Evolutionary conservation across 192 early-diverging fungal species (phyloP).

Genomic region (Dispira simplex): DNA sequence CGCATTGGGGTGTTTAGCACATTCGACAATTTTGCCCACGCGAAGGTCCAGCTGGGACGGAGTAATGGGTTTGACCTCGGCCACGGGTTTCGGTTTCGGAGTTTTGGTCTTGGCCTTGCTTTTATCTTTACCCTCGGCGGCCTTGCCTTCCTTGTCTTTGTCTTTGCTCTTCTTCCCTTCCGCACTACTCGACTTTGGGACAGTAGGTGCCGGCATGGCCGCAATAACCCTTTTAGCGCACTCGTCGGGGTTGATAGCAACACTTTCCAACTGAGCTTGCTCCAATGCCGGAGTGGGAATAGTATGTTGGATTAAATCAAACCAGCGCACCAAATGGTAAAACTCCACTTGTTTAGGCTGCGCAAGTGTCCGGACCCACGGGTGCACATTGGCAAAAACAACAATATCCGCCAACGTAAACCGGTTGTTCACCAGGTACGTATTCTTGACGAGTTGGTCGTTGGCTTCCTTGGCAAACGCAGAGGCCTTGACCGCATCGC

Average conservation of each 20-base stretch:
- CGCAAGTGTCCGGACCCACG: slow-evolving; percentile 33
- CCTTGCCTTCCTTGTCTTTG: slow-evolving; percentile 42
- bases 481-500: not conserved
- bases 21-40: slow-evolving; percentile 74
- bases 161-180: slow-evolving; percentile 19
- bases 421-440: slow-evolving; percentile 47
- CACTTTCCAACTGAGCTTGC: slow-evolving; percentile 25
- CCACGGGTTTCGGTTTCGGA: slow-evolving; percentile 8
- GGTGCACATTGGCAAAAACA: slow-evolving; percentile 45
- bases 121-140: slow-evolving; percentile 26
- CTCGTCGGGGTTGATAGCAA: slow-evolving; percentile 37
- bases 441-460: slow-evolving; percentile 40
- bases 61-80: slow-evolving; percentile 26
- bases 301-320: slow-evolving; percentile 62
- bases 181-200: slow-evolving; percentile 17
- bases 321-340: slow-evolving; percentile 55
- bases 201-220: slow-evolving; percentile 12
- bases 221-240: slow-evolving; percentile 28
- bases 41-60: slow-evolving; percentile 84
- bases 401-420: slow-evolving; percentile 50
- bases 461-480: slow-evolving; percentile 28
- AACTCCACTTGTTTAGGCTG: slow-evolving; percentile 37
- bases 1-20: slow-evolving; percentile 85
- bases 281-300: slow-evolving; percentile 23
- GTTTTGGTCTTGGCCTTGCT: slow-evolving; percentile 23